These are phyloP conservation scores for Salvia sclarea DNA, from an alignment of 305 asterid genomes.

Conservation along the genomic window DNA sequence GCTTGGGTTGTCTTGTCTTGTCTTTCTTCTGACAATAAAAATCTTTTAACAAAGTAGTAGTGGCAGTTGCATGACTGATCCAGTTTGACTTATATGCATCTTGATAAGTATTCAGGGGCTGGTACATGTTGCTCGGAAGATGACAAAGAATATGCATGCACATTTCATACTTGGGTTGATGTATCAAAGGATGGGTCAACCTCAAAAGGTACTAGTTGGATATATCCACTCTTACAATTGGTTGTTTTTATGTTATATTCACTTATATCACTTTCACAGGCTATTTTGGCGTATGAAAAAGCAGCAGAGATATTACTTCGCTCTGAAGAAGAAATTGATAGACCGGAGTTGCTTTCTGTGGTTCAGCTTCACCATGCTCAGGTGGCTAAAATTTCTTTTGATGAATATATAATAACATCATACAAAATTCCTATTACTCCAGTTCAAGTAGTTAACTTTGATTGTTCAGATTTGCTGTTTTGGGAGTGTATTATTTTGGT, in stretches of 20 bases:
- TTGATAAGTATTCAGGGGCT: constrained; percentile 66
- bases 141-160: constrained; percentile 95
- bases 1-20: constrained; percentile 16
- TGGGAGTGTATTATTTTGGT: not conserved
- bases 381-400: constrained; percentile 41
- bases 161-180: constrained; percentile 95
- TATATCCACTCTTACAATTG: constrained; percentile 22
- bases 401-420: constrained; percentile 21
- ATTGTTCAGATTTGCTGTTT: constrained; percentile 53
- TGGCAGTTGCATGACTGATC: constrained; percentile 8
- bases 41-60: constrained; percentile 16
- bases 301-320: constrained; percentile 92
- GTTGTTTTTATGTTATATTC: constrained; percentile 26
- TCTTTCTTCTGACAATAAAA: not conserved
- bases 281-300: constrained; percentile 81
- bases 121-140: constrained; percentile 92
- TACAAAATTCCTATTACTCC: not conserved
- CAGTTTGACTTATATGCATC: constrained; percentile 15
- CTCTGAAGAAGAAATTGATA: constrained; percentile 88
- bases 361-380: constrained; percentile 98
- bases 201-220: constrained; percentile 75
- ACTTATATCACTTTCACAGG: constrained; percentile 50
- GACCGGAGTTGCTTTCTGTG: constrained; percentile 92
- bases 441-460: constrained; percentile 20
- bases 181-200: constrained; percentile 98